These are phyloP conservation scores for Exutisphaerella laricina DNA, from an alignment of 2,329 filamentous ascomycete species.

Conservation along the genomic window DNA sequence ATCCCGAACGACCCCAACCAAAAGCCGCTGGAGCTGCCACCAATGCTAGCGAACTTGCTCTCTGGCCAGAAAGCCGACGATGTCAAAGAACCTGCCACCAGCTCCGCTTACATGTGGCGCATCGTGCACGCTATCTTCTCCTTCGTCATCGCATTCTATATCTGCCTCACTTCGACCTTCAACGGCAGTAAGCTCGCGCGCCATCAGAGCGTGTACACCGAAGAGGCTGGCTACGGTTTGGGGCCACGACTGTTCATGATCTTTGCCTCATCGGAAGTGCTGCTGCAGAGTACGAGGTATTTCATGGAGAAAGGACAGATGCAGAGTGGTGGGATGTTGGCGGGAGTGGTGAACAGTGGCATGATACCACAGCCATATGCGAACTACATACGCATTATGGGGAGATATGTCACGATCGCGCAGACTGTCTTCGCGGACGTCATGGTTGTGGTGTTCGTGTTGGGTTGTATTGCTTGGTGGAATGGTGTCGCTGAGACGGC, in stretches of 20 bases:
- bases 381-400: slow-evolving; percentile 55
- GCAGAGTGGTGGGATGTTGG: slow-evolving; percentile 57
- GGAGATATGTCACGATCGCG: slow-evolving; percentile 66
- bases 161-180: slow-evolving; percentile 63
- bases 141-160: slow-evolving; percentile 63
- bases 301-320: slow-evolving; percentile 59
- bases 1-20: slow-evolving; percentile 35
- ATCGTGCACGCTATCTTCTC: slow-evolving; percentile 69
- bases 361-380: slow-evolving; percentile 62
- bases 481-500: slow-evolving; percentile 25
- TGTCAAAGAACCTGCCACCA: slow-evolving; percentile 35
- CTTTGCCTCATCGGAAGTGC: slow-evolving; percentile 71
- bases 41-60: slow-evolving; percentile 43
- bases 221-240: slow-evolving; percentile 35
- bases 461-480: slow-evolving; percentile 55
- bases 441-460: slow-evolving; percentile 69
- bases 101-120: slow-evolving; percentile 58
- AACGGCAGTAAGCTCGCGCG: slow-evolving; percentile 60
- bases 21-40: slow-evolving; percentile 40
- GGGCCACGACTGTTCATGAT: slow-evolving; percentile 65
- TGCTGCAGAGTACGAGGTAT: slow-evolving; percentile 65
- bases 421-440: slow-evolving; percentile 66
- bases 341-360: slow-evolving; percentile 51
- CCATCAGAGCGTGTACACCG: slow-evolving; percentile 34
- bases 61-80: slow-evolving; percentile 32